Base-by-base conservation (phyloP, 2,329 filamentous ascomycete species). In the Phaeophleospora eucalypticola region DNA sequence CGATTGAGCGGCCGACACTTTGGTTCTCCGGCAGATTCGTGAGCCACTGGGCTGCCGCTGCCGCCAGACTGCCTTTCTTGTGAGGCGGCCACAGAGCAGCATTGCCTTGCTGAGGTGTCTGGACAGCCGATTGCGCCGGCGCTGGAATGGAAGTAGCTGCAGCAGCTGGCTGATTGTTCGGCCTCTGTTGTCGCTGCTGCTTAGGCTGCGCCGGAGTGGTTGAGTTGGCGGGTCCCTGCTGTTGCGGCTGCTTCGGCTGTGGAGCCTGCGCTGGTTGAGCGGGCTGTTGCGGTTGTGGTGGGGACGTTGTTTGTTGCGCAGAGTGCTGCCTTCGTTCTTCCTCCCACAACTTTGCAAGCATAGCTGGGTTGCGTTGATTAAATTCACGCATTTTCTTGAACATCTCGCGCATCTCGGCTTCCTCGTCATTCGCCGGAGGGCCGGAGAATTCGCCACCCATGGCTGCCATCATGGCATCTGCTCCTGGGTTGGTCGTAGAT, bases 321-420 rank as follows among this genome's bases (percentile, higher is more conserved):
- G 53, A 45, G 46, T 72, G 70, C 12, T 64, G 57, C 42, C 63
- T 61, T 35, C 73, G 59, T 68, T 80, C 70, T 67, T 79, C 65
- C 45, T 80, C 77, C 77, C 77, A 80, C 7, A 82, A 70, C 42
- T 54, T 71, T 18, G 76, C 73, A 41, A 82, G 73, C 46, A 79
- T 67, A 9, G 66, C 64, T 3, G 79, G 79, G 53, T 82, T 76
- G 56, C 75, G 74, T 19, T 65, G 64, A 49, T 80, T 79, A 48
- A 79, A 73, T 50, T 80, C 72, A 33, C 77, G 69, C 76, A 82
- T 80, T 54, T 76, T 79, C 29, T 76, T 71, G 63, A 81, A 76
- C 70, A 80, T 74, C 2, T 67, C 66, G 46, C 74, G 71, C 63
- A 80, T 77, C 55, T 79, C 72, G 2, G 65, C 61, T 50, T 76